Evolutionary conservation across 768 basidiomycete genomes (phyloP).

Genomic region (Hypsizygus marmoreus): DNA sequence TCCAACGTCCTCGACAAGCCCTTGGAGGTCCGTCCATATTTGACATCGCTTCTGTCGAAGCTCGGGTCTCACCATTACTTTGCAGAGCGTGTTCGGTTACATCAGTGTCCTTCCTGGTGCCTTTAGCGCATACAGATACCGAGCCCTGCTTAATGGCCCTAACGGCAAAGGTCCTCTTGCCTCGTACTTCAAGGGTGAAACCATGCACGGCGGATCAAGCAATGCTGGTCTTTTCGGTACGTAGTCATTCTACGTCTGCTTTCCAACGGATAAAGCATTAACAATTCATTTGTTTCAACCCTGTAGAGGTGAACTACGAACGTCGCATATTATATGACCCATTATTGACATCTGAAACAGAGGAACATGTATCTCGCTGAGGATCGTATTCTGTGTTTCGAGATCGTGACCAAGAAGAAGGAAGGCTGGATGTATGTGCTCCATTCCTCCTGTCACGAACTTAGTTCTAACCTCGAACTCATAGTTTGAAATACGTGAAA

Average conservation of each 20-base stretch:
- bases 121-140: constrained; percentile 91
- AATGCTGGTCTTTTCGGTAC: constrained; percentile 70
- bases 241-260: constrained; percentile 14
- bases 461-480: constrained; percentile 7
- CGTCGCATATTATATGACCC: neutral
- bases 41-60: neutral
- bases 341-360: constrained; percentile 36
- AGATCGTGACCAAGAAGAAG: constrained; percentile 87
- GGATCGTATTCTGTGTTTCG: constrained; percentile 90
- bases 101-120: constrained; percentile 90
- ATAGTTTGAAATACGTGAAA: constrained; percentile 84
- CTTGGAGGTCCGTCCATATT: constrained; percentile 61
- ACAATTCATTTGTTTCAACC: neutral
- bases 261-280: neutral
- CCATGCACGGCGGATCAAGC: constrained; percentile 68
- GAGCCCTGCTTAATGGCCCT: constrained; percentile 81
- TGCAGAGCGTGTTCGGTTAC: constrained; percentile 79
- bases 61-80: neutral
- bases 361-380: constrained; percentile 93
- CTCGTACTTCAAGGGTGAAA: constrained; percentile 92
- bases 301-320: constrained; percentile 14
- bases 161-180: constrained; percentile 89
- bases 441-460: constrained; percentile 2
- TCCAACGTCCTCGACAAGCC: constrained; percentile 97
- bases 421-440: constrained; percentile 77